Base-by-base conservation (phyloP, 2,329 filamentous ascomycete species). In the Leptographium flavum region DNA sequence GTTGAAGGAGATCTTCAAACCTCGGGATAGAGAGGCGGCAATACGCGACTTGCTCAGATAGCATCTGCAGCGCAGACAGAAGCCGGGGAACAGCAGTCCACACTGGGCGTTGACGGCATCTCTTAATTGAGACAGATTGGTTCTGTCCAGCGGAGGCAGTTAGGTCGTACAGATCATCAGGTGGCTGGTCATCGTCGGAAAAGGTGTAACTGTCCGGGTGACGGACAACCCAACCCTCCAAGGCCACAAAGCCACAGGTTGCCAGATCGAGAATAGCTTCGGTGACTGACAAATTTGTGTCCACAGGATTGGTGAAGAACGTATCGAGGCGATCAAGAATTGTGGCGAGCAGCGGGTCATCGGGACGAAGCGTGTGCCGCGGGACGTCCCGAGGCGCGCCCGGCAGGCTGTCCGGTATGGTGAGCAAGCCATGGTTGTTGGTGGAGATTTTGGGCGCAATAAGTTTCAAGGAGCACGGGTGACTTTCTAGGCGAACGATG, bases 161-260 rank as follows among this genome's bases (percentile, higher is more conserved):
- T 46, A 58, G 4, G 9, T 27, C 30, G 21, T 15, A 23, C 3
- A 17, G 14, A 10, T 21, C 17, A 15, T 4, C 2, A 5, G 19
- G 8, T 5, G 41, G 9, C 23, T 57, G 56, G 27, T 65, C 59
- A 22, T 68, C 61, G 14, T 71, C 69, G 9, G 68, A 66, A 47
- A 75, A 83, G 6, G 66, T 64, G 55, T 79, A 83, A 48, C 67
- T 70, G n/a, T 65, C 68, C 4, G 84, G 83, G 44, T 81, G 77
- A 15, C 86, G 79, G 6, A 90, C 68, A 27, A 96, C 67, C 90
- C 92, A 98, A n/a, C 84, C 83, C 56, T 95, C 87, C 13, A 95
- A 71, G 19, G 80, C 78, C 57, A 94, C 81, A 50, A 85, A 83
- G 6, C 87, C 83, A 54, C 92, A 96, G 1, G 84, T 79, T 11